Percentiles rank a stretch among this genome's conserved stretches.
Conservation (phyloP, 345 rosid genomes). For the Kandelia obovata region DNA sequence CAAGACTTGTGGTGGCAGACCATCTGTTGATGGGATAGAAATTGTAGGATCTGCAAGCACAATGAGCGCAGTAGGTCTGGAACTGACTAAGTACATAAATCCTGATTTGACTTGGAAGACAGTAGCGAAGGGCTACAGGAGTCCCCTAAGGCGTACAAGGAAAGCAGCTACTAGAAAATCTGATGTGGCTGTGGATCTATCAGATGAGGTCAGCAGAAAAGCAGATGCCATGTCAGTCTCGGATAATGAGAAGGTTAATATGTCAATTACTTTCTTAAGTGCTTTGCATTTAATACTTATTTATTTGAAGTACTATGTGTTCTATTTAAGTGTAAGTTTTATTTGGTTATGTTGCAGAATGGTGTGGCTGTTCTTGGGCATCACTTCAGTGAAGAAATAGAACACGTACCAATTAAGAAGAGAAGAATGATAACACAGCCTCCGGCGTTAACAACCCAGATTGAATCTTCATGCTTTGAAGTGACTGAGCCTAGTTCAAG, state of each 20-base stretch:
- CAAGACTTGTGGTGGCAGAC: slow-evolving; percentile 22
- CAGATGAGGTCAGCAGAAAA: slow-evolving; percentile 21
- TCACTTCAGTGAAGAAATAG: slow-evolving; percentile 44
- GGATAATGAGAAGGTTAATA: slow-evolving; percentile 48
- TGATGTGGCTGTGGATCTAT: slow-evolving; percentile 18
- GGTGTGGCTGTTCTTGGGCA: slow-evolving; percentile 53
- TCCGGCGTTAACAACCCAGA: slow-evolving; percentile 24
- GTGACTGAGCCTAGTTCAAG: slow-evolving; percentile 15
- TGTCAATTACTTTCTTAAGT: not conserved
- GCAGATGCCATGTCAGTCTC: slow-evolving; percentile 27
- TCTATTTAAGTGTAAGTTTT: slow-evolving; percentile 3
- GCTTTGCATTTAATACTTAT: not conserved
- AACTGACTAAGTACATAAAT: slow-evolving; percentile 39
- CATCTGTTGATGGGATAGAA: slow-evolving; percentile 30
- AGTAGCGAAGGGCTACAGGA: slow-evolving; percentile 48
- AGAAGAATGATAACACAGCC: slow-evolving; percentile 33
- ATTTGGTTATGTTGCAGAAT: slow-evolving; percentile 34
- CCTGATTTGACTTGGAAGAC: slow-evolving; percentile 51
- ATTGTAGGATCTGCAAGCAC: slow-evolving; percentile 23
- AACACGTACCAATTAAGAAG: slow-evolving; percentile 51
- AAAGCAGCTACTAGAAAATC: slow-evolving; percentile 25
- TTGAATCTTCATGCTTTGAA: slow-evolving; percentile 17
- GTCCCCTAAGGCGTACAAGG: slow-evolving; percentile 29
- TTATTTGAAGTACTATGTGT: not conserved
- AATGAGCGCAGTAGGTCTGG: slow-evolving; percentile 41